These are phyloP conservation scores for Quercus engelmannii DNA, from an alignment of 306 rosid species.

Conservation along the genomic window DNA sequence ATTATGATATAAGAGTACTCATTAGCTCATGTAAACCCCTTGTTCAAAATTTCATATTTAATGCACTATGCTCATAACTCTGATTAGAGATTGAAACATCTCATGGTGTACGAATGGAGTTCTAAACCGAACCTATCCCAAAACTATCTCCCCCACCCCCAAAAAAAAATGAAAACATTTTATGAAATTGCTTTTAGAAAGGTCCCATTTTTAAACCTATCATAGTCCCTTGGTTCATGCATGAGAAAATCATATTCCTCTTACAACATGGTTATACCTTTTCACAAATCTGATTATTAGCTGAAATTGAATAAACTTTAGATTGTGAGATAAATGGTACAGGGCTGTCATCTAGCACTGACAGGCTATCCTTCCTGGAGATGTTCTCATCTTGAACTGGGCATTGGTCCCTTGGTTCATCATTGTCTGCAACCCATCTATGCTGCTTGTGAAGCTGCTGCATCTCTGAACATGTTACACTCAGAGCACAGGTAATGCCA, in stretches of 20 bases:
- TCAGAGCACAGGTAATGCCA: slow-evolving; percentile 42
- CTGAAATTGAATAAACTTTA: slow-evolving; percentile 28
- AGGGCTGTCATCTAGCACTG: slow-evolving; percentile 27
- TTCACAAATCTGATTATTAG: slow-evolving; percentile 30
- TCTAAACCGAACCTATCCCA: neutral
- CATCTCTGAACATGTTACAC: slow-evolving; percentile 44
- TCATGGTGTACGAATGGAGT: neutral
- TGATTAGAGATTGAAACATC: neutral
- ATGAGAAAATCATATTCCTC: slow-evolving; percentile 14
- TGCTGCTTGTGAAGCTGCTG: slow-evolving; percentile 39
- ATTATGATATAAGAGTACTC: neutral
- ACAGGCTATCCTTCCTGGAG: slow-evolving; percentile 29
- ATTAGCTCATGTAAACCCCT: neutral
- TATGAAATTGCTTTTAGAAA: neutral
- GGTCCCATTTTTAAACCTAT: neutral
- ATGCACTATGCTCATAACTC: slow-evolving; percentile 7
- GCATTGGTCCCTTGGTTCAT: slow-evolving; percentile 54
- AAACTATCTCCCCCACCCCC: neutral
- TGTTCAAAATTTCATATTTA: slow-evolving; percentile 7
- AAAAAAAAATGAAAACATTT: no score
- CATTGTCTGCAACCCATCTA: slow-evolving; percentile 28
- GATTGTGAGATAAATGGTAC: slow-evolving; percentile 22
- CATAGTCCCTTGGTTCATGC: neutral
- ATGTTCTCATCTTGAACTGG: slow-evolving; percentile 44
- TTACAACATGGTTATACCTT: slow-evolving; percentile 43